Evolutionary conservation across 2,329 filamentous ascomycete species (phyloP), one percentile per base, ranked within the genome.

Genomic region (Alternaria sp.): DNA sequence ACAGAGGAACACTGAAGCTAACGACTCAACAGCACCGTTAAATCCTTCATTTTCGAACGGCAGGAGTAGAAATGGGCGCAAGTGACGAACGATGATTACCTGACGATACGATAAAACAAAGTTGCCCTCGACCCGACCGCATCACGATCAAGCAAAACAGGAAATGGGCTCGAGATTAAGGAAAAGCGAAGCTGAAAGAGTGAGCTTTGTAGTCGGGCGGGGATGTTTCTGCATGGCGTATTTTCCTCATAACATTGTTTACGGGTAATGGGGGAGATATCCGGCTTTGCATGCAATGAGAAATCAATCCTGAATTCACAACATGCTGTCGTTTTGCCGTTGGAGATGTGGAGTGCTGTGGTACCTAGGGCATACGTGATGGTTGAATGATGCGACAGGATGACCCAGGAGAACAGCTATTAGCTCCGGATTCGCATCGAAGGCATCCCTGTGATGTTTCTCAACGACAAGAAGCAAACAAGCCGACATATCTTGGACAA

Each of bases 1-100:
- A 38, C 7, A 8, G 30, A 38, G 4, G 30, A 30, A 2, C 18
- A 11, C 20, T 1, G 30, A 27, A 44, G 30, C 68, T 74, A 52
- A 76, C 63, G 40, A 12, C 1, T 11, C n/a, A 10, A 34, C 48
- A 77, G 74, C 75, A 77, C 73, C 75, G 75, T 71, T 77, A 76
- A 74, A 74, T 66, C 61, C 57, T 61, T 59, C 53, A 68, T 52
- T 53, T 38, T 60, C 59, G 61, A 64, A 68, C 53, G 69, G 63
- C 66, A 63, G 68, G 70, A 72, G 67, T 66, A 69, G 70, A 62
- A 65, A 43, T 43, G 40, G 70, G 73, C 70, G 72, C 66, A 67
- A 72, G 66, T 68, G 65, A 67, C 62, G 67, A 63, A 63, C 68
- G 66, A 74, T 68, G 72, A 75, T 65, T 67, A 68, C 68, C 64